These are phyloP conservation scores for Coemansia asiatica DNA, from an alignment of 192 early-diverging fungal species.

Conservation along the genomic window DNA sequence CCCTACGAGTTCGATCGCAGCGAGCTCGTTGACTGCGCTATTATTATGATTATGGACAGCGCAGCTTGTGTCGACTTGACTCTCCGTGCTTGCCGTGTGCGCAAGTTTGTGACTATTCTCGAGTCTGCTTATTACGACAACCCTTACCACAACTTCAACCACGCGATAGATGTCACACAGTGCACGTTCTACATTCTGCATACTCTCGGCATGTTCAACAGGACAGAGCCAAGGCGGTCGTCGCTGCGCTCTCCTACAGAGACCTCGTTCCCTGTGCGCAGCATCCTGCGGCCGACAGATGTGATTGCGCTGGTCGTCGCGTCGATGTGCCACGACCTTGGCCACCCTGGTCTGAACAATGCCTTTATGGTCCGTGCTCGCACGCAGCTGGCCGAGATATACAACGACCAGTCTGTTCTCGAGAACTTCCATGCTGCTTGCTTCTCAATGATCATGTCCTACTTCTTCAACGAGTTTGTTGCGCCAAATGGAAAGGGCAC, in stretches of 20 bases:
- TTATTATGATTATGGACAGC: slow-evolving; percentile 69
- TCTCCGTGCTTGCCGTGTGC: slow-evolving; percentile 59
- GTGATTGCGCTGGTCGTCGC: slow-evolving; percentile 75
- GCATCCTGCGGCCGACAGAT: slow-evolving; percentile 56
- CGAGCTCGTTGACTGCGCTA: slow-evolving; percentile 68
- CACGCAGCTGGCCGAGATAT: slow-evolving; percentile 83
- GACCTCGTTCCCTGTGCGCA: slow-evolving; percentile 46
- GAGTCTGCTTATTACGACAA: slow-evolving; percentile 63
- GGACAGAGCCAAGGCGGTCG: slow-evolving; percentile 33
- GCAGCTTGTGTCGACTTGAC: slow-evolving; percentile 59
- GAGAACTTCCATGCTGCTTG: slow-evolving; percentile 90
- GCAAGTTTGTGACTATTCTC: slow-evolving; percentile 48
- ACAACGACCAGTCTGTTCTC: slow-evolving; percentile 91
- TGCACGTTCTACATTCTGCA: slow-evolving; percentile 80
- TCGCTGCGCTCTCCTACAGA: slow-evolving; percentile 51
- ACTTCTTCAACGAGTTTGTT: slow-evolving; percentile 51
- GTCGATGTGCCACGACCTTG: slow-evolving; percentile 78
- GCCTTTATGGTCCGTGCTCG: slow-evolving; percentile 80
- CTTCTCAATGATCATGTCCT: slow-evolving; percentile 62
- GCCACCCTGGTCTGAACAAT: slow-evolving; percentile 95
- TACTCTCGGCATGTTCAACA: slow-evolving; percentile 59
- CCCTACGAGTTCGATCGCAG: slow-evolving; percentile 64
- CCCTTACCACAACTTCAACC: slow-evolving; percentile 93
- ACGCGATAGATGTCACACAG: slow-evolving; percentile 94
- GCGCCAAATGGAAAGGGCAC: slow-evolving; percentile 13